Conservation (phyloP, 345 rosid genomes). For the Mallotus nudiflorus region DNA sequence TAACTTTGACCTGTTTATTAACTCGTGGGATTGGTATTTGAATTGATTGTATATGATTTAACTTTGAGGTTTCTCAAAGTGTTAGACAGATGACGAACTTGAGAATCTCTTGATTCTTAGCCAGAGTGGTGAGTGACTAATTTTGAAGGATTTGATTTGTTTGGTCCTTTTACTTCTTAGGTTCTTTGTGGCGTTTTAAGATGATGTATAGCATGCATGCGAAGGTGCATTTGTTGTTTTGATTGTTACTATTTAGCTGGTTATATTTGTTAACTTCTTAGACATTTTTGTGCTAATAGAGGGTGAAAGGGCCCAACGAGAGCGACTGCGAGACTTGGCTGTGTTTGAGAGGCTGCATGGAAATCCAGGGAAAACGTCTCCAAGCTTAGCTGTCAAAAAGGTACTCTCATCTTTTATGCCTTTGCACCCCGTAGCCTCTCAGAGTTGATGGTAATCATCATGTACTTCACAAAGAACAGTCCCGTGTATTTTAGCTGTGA, state of each 20-base stretch:
- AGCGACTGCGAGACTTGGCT: constrained; percentile 70
- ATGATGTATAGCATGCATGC: background rate
- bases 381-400: constrained; percentile 81
- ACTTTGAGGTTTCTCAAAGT: too few relatives aligned
- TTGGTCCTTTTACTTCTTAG: background rate
- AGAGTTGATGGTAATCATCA: background rate
- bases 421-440: background rate
- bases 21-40: background rate
- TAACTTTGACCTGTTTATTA: background rate
- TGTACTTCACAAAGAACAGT: background rate
- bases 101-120: too few relatives aligned
- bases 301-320: constrained; percentile 70
- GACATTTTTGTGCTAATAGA: constrained; percentile 37
- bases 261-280: background rate
- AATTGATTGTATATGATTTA: background rate
- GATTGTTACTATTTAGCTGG: background rate
- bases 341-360: constrained; percentile 83
- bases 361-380: constrained; percentile 66
- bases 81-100: too few relatives aligned
- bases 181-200: background rate
- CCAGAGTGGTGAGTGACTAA: background rate
- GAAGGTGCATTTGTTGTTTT: background rate
- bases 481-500: background rate
- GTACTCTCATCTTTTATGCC: constrained; percentile 26
- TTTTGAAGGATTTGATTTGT: too few relatives aligned